Evolutionary conservation across 78 protist genomes (phyloP).

Genomic region (Planoprotostelium fungivorum): DNA sequence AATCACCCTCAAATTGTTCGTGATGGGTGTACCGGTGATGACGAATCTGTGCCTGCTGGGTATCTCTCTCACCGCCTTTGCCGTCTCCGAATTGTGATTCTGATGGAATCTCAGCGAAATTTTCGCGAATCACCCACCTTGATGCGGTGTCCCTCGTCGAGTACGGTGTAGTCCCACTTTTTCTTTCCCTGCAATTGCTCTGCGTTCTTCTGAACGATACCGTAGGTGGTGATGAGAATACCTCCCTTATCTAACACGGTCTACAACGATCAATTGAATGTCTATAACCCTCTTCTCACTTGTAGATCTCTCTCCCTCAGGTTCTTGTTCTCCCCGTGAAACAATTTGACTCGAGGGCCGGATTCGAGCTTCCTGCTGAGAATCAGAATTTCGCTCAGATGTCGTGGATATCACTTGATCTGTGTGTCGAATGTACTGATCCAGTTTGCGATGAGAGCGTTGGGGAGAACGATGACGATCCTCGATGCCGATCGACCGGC

Average conservation of each 20-base stretch:
- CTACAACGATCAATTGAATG: background rate
- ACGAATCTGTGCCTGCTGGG: slow-evolving; percentile 34
- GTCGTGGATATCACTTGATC: background rate
- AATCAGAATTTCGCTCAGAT: background rate
- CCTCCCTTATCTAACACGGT: slow-evolving; percentile 36
- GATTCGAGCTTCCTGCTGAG: background rate
- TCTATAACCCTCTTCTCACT: background rate
- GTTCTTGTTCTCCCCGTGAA: slow-evolving; percentile 1
- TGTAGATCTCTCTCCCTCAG: slow-evolving; percentile 12
- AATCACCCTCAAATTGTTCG: slow-evolving; percentile 54
- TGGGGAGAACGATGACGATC: slow-evolving; percentile 42
- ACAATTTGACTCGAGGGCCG: slow-evolving; percentile 1
- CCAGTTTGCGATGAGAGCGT: slow-evolving; percentile 37
- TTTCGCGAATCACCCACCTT: background rate
- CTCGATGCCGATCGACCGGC: background rate
- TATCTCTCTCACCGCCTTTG: slow-evolving; percentile 23
- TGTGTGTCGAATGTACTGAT: slow-evolving; percentile 21
- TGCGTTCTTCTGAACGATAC: slow-evolving; percentile 25
- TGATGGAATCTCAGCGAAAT: background rate
- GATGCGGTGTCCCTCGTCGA: background rate
- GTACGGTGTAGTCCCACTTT: slow-evolving; percentile 44
- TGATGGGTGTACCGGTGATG: slow-evolving; percentile 83
- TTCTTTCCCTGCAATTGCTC: background rate
- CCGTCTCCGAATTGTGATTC: slow-evolving; percentile 13
- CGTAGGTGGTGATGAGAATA: slow-evolving; percentile 59